phyloP scores from a whole-genome alignment of 192 early-diverging fungal species.

The Podila verticillata region DNA sequence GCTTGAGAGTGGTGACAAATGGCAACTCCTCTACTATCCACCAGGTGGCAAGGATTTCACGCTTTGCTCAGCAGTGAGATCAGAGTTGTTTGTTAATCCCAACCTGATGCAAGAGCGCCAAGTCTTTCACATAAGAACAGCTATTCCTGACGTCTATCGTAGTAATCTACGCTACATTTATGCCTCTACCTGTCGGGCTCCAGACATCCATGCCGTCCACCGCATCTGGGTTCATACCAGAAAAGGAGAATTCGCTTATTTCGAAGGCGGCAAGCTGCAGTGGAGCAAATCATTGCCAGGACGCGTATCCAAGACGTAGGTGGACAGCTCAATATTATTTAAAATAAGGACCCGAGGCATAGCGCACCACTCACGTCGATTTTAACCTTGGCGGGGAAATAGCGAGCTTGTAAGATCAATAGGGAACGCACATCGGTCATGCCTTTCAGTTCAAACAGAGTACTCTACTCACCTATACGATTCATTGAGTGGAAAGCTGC shows the following conservation, averaged over 20 bases:
- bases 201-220: neutral
- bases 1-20: no score
- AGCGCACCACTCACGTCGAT: no score
- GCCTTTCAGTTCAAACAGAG: conserved; percentile 14
- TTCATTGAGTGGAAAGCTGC: conserved; percentile 4
- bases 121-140: no score
- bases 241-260: conserved; percentile 14
- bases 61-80: no score
- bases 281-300: conserved; percentile 12
- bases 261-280: conserved; percentile 10
- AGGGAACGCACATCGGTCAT: neutral
- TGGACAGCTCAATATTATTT: neutral
- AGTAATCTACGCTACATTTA: neutral
- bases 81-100: no score
- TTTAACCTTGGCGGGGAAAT: no score
- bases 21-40: no score
- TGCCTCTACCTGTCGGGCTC: neutral
- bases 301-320: conserved; percentile 8
- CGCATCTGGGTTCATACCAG: conserved; percentile 27
- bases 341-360: neutral
- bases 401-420: neutral
- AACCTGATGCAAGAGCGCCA: no score
- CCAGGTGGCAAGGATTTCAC: no score
- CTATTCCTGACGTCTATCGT: no score
- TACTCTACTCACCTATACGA: neutral